Evolutionary conservation across 1,284 basidiomycete genomes (phyloP).

Genomic region (Ustilago hordei): DNA sequence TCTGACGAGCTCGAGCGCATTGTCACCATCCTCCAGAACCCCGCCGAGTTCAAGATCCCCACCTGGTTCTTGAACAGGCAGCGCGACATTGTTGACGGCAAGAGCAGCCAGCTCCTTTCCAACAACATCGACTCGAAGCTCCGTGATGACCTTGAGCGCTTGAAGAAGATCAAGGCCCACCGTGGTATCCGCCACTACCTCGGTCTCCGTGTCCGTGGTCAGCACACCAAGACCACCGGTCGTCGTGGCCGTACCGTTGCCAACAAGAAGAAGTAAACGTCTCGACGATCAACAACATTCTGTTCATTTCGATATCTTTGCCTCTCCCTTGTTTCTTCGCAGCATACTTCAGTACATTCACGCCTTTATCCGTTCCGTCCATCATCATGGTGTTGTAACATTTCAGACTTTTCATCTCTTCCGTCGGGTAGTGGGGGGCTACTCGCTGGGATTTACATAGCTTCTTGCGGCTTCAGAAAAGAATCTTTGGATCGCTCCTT

Average conservation of each 20-base stretch:
- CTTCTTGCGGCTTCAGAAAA: conserved; percentile 12
- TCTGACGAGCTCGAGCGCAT: conserved; percentile 97
- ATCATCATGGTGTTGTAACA: conserved; percentile 51
- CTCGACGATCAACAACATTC: conserved; percentile 6
- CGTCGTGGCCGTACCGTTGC: conserved; percentile 70
- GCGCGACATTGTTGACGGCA: conserved; percentile 96
- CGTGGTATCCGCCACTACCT: conserved; percentile 98
- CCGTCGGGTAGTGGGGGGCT: conserved; percentile 33
- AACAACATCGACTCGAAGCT: conserved; percentile 98
- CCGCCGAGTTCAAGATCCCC: conserved; percentile 99
- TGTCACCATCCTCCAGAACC: conserved; percentile 99
- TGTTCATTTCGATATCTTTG: conserved; percentile 6
- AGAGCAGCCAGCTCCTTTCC: conserved; percentile 94
- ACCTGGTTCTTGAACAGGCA: conserved; percentile 99
- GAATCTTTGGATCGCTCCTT: not conserved
- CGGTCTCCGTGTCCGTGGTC: conserved; percentile 88
- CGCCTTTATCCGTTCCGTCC: conserved; percentile 23
- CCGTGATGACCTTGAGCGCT: conserved; percentile 96
- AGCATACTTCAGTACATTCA: conserved; percentile 34
- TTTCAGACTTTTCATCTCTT: conserved; percentile 31
- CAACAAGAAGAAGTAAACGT: conserved; percentile 69
- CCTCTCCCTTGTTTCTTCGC: conserved; percentile 30
- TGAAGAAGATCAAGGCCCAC: conserved; percentile 99
- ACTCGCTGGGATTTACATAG: conserved; percentile 27
- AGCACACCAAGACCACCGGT: conserved; percentile 99